phyloP scores from a whole-genome alignment of 2,329 filamentous ascomycete species.

The Aspergillus neoniger region DNA sequence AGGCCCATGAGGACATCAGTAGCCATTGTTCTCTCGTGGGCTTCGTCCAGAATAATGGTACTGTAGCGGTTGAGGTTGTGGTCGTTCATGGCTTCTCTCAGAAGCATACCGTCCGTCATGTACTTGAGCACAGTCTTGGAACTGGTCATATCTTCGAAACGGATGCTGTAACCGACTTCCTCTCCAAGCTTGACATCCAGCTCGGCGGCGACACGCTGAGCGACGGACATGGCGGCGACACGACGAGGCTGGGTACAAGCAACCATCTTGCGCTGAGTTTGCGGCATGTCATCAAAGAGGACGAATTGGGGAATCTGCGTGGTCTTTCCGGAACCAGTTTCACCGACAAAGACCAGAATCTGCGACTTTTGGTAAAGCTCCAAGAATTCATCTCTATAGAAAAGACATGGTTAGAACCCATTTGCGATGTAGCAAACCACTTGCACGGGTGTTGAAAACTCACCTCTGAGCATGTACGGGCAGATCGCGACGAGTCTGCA shows the following conservation, averaged over 20 bases:
- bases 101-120: constrained; percentile 99
- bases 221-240: constrained; percentile 98
- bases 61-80: constrained; percentile 88
- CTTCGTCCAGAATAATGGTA: constrained; percentile 97
- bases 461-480: constrained; percentile 90
- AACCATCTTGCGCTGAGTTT: constrained; percentile 81
- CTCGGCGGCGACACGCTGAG: constrained; percentile 95
- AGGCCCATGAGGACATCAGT: constrained; percentile 98
- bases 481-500: constrained; percentile 78
- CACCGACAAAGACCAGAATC: constrained; percentile 97
- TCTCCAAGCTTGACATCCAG: constrained; percentile 91
- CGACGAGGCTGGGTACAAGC: constrained; percentile 97
- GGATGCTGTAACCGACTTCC: constrained; percentile 97
- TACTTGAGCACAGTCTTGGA: constrained; percentile 94
- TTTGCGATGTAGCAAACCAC: not conserved
- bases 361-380: constrained; percentile 89
- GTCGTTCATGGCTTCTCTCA: constrained; percentile 95
- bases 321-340: constrained; percentile 98
- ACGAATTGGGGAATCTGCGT: constrained; percentile 99
- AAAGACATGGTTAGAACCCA: not conserved
- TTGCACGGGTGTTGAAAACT: constrained; percentile 27
- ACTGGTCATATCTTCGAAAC: constrained; percentile 93
- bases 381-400: constrained; percentile 78
- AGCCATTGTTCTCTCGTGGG: constrained; percentile 94
- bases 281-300: constrained; percentile 91